These are phyloP conservation scores for Lobosporangium transversale DNA, from an alignment of 192 early-diverging fungal genomes.

Conservation along the genomic window DNA sequence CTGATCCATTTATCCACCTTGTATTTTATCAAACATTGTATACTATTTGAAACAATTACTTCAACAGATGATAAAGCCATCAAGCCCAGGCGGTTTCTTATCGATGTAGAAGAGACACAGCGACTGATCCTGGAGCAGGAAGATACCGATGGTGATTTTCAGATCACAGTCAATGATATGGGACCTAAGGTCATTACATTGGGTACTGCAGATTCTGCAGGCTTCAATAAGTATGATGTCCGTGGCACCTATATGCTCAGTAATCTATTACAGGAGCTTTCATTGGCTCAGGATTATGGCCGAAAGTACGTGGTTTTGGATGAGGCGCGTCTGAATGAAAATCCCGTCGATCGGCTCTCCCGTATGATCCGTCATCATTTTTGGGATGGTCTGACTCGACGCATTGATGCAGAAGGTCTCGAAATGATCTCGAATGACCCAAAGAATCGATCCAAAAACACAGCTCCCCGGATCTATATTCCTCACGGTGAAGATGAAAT, in stretches of 20 bases:
- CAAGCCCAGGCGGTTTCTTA: constrained; percentile 79
- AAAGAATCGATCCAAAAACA: constrained; percentile 84
- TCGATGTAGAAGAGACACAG: constrained; percentile 88
- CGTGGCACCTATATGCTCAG: constrained; percentile 96
- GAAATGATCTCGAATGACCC: constrained; percentile 92
- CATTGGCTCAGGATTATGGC: constrained; percentile 88
- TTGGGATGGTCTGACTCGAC: constrained; percentile 94
- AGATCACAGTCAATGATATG: constrained; percentile 92
- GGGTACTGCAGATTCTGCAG: constrained; percentile 86
- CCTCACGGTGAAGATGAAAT: constrained; percentile 85
- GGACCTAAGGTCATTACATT: constrained; percentile 92
- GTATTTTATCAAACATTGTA: too few relatives aligned
- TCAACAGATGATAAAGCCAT: constrained; percentile 71
- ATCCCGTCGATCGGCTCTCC: constrained; percentile 89
- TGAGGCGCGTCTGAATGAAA: constrained; percentile 91
- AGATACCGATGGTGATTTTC: constrained; percentile 94
- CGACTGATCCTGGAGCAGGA: constrained; percentile 87
- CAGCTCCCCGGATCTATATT: constrained; percentile 90
- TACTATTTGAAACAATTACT: too few relatives aligned
- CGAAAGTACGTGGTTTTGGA: constrained; percentile 89
- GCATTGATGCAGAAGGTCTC: constrained; percentile 85
- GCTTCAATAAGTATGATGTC: constrained; percentile 88
- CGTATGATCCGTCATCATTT: constrained; percentile 93
- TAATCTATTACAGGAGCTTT: constrained; percentile 95
- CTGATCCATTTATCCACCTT: too few relatives aligned